Base-by-base conservation (phyloP, 345 rosid genomes). In the Hypericum perforatum region DNA sequence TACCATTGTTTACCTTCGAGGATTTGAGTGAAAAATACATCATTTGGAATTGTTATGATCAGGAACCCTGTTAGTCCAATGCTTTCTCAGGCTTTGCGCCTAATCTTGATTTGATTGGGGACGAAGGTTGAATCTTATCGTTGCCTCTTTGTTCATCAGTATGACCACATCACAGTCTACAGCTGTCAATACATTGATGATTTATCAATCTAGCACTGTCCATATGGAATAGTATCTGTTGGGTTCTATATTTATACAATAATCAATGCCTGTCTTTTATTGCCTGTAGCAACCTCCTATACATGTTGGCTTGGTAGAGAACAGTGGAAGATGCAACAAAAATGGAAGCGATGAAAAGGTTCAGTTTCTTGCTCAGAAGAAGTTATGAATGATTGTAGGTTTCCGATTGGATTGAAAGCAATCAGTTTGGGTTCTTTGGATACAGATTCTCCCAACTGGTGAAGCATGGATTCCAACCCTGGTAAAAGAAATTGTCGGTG, bases 281-380 rank as follows among this genome's bases (percentile, higher is more conserved):
- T 68, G 66, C 41, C 44, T 77, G 66, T 56, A 86, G 95, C 69
- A 72, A 22, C 69, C 58, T 61, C 58, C 68, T 43, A 63, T 82
- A 56, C 73, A 71, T 16, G 88, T 75, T 53, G 76, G 77, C 37
- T 76, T 80, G 77, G 85, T 80, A 37, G 95, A 86, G 75, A 86
- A 86, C 67, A 86, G 91, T 42, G 85, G 91, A 57, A 78, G 88
- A 76, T 86, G 95, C 84, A 86, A 63, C 61, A 86, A 82, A 77
- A 86, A 86, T 41, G 95, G 77, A 39, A 61, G 36, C 22, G 85
- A 81, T 37, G 91, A 86, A 70, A 86, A 86, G 91, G 95, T 82
- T 59, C 56, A 43, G 14, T 53, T 40, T 16, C 49, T 58, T 7
- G 42, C 55, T 41, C 59, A 43, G 46, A 16, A 58, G 11, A 52